These are phyloP conservation scores for Geotrichum siamense DNA, from an alignment of 1,139 yeast species.

Conservation along the genomic window DNA sequence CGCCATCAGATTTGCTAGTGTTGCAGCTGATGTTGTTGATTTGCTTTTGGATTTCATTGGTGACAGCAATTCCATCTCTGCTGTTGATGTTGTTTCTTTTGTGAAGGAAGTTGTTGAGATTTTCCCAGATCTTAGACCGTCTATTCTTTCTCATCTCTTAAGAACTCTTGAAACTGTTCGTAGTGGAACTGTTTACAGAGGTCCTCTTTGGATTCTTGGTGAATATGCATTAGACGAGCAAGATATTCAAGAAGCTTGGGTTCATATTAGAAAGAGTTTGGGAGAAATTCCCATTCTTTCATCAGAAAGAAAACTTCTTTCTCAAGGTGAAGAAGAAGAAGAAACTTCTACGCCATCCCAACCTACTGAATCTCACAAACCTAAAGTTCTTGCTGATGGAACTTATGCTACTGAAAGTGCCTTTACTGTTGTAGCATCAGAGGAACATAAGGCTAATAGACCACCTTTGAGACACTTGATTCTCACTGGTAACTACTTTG, in stretches of 20 bases:
- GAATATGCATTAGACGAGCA: constrained; percentile 73
- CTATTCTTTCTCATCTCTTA: constrained; percentile 60
- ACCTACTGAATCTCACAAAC: constrained; percentile 45
- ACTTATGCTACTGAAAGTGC: constrained; percentile 97
- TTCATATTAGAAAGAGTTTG: constrained; percentile 67
- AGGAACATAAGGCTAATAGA: constrained; percentile 34
- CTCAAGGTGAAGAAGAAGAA: constrained; percentile 35
- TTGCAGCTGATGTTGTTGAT: constrained; percentile 86
- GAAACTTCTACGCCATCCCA: constrained; percentile 24
- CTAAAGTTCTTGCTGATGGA: constrained; percentile 92
- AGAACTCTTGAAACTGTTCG: constrained; percentile 58
- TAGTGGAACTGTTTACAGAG: constrained; percentile 87
- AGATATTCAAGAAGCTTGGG: constrained; percentile 82
- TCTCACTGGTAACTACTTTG: constrained; percentile 81
- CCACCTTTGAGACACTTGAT: constrained; percentile 80
- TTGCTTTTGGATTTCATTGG: constrained; percentile 78
- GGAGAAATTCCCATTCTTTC: constrained; percentile 91
- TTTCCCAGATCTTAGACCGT: constrained; percentile 70
- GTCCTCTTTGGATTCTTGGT: constrained; percentile 93
- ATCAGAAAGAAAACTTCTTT: constrained; percentile 49
- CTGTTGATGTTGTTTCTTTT: constrained; percentile 80
- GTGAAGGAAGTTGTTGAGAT: constrained; percentile 92
- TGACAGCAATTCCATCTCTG: constrained; percentile 78
- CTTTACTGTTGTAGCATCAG: constrained; percentile 41
- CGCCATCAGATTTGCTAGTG: constrained; percentile 83